Base-by-base conservation (phyloP, 139 green algal genomes). In the Picochlorum sp. region DNA sequence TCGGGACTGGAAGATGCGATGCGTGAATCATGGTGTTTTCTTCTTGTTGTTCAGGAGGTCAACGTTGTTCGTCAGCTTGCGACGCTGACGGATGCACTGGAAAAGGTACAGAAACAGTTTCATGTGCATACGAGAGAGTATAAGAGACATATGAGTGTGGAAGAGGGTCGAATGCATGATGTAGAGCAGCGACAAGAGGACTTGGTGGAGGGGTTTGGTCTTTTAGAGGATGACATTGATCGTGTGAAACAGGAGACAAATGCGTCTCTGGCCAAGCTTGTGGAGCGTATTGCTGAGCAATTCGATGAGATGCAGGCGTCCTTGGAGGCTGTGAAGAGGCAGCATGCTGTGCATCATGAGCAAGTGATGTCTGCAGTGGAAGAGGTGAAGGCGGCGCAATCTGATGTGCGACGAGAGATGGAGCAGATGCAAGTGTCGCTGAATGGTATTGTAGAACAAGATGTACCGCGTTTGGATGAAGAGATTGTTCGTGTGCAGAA, bases 291-390 rank as follows among this genome's bases (percentile, higher is more conserved):
- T 13, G 71, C 71, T n/a, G 71, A 77, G 46, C 71, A 77, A 58
- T 77, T 77, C 69, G 71, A 77, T 28, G 71, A 65, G 2, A 24
- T 77, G 34, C 71, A 77, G 41, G 16, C 37, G 13, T 60, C 71
- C 2, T 30, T 77, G 24, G 71, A 77, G 4, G 71, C 73, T 11
- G 64, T 54, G 13, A 63, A 68, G 8, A 30, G 32, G 26, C 16
- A 59, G n/a, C 44, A 16, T 47, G 64, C 3, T 24, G 18, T 32
- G 21, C 50, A 56, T 23, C 11, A 14, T 21, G 20, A 15, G 4
- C 34, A 56, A 34, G 13, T 38, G 13, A 30, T 18, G 23, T 18
- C 6, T 34, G 51, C 51, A 34, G 51, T 59, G 21, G 15, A 26
- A 34, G 23, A 30, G 21, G 21, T 59, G 51, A 20, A 41, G 18